Conservation (phyloP, 257 asterid genomes). For the Petunia secreta region DNA sequence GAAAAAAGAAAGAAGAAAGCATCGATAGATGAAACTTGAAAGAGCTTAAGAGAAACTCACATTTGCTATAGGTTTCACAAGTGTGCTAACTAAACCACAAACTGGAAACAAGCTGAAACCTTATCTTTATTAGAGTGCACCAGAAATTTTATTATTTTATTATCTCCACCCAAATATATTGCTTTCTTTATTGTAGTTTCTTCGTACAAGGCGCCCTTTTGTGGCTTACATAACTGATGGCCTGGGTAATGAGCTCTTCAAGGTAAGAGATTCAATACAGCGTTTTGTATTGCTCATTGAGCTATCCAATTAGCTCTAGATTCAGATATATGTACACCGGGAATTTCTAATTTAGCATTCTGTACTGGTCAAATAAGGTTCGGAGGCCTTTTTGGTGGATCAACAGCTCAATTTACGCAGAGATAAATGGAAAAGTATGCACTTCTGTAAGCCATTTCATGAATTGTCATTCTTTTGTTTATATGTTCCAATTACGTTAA, state of each 20-base stretch:
- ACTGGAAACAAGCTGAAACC: neutral
- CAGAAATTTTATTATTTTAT: neutral
- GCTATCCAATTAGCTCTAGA: neutral
- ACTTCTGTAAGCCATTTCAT: slow-evolving; percentile 13
- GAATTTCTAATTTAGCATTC: neutral
- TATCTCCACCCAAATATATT: neutral
- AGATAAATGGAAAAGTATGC: slow-evolving; percentile 85
- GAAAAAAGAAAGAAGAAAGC: neutral
- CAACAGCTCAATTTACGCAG: slow-evolving; percentile 91
- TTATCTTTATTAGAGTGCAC: neutral
- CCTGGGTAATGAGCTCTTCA: slow-evolving; percentile 77
- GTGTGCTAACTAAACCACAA: slow-evolving; percentile 15
- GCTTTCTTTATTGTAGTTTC: slow-evolving; percentile 59
- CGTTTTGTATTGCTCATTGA: slow-evolving; percentile 2
- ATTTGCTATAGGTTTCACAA: slow-evolving; percentile 12
- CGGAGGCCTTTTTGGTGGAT: slow-evolving; percentile 99
- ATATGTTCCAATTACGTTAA: slow-evolving; percentile 21
- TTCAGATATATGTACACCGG: slow-evolving; percentile 9
- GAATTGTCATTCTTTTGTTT: slow-evolving; percentile 8
- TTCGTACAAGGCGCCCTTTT: slow-evolving; percentile 89
- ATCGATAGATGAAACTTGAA: neutral
- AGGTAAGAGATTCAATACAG: slow-evolving; percentile 50
- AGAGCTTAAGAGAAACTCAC: neutral
- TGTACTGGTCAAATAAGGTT: slow-evolving; percentile 52
- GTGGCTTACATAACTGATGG: slow-evolving; percentile 79